phyloP scores from a whole-genome alignment of 2,329 filamentous ascomycete species.

The Tolypocladium inflatum region DNA sequence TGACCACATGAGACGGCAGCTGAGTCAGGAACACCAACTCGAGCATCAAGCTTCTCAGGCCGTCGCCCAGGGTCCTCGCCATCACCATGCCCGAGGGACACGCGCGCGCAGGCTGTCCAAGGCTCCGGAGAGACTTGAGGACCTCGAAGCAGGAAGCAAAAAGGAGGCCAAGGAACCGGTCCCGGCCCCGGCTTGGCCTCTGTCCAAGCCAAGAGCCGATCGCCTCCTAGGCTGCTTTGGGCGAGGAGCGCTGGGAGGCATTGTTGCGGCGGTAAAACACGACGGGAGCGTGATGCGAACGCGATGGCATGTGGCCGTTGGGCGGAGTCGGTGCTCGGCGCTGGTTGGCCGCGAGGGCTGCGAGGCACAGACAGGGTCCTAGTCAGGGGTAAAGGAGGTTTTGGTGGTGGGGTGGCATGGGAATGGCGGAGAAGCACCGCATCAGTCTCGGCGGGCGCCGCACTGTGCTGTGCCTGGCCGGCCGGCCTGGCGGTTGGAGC shows the following conservation, averaged over 20 bases:
- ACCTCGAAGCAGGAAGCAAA: not conserved
- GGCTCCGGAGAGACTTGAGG: not conserved
- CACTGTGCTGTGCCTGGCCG: not conserved
- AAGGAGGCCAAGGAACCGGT: not conserved
- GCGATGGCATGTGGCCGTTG: conserved; percentile 7
- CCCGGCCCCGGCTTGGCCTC: not conserved
- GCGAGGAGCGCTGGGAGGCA: not conserved
- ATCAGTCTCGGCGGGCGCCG: not conserved
- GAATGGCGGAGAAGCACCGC: not conserved
- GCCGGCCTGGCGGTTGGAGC: not conserved
- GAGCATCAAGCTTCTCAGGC: not conserved
- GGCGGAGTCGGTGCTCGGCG: conserved; percentile 3
- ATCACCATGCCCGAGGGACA: not conserved
- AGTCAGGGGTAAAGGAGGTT: conserved; percentile 10
- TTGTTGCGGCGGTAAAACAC: not conserved
- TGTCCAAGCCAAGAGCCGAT: not conserved
- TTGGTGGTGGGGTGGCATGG: conserved; percentile 1
- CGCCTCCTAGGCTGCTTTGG: conserved; percentile 5
- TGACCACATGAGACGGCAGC: not conserved
- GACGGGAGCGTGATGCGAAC: not conserved
- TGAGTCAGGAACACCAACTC: not conserved
- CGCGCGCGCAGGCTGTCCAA: too few species aligned
- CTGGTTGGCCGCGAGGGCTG: conserved; percentile 6
- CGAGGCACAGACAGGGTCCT: conserved; percentile 7
- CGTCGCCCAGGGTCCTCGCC: not conserved